Percentiles rank a stretch among this genome's conserved stretches.
These are phyloP conservation scores for Albizia julibrissin DNA, from an alignment of 306 rosid genomes.

Conservation along the genomic window DNA sequence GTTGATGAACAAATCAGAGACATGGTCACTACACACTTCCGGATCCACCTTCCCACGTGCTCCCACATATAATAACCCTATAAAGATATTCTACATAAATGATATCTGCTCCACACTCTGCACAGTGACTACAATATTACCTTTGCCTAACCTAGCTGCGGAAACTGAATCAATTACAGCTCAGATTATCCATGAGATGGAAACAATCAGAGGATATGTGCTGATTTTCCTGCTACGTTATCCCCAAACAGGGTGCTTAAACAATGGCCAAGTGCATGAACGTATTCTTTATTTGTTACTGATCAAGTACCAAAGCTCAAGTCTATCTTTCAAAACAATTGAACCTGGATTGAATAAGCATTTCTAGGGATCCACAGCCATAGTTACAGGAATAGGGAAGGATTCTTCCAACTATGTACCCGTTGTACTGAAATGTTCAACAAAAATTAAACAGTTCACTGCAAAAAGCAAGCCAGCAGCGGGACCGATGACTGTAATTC, in stretches of 20 bases:
- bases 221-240: background rate
- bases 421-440: background rate
- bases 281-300: background rate
- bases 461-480: slow-evolving; percentile 10
- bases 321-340: background rate
- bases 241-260: background rate
- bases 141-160: background rate
- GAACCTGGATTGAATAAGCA: background rate
- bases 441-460: background rate
- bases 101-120: slow-evolving; percentile 4
- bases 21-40: slow-evolving; percentile 25
- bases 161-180: background rate
- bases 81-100: slow-evolving; percentile 6
- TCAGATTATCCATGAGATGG: background rate
- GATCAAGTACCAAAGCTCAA: background rate
- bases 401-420: background rate
- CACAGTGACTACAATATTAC: background rate
- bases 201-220: background rate
- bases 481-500: background rate
- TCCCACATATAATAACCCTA: slow-evolving; percentile 15
- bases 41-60: slow-evolving; percentile 45
- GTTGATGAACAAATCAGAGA: slow-evolving; percentile 31
- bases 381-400: background rate
- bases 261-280: background rate
- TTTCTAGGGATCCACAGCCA: background rate